Evolutionary conservation across 331 rosid species (phyloP).

Genomic region (Cydonia oblonga): DNA sequence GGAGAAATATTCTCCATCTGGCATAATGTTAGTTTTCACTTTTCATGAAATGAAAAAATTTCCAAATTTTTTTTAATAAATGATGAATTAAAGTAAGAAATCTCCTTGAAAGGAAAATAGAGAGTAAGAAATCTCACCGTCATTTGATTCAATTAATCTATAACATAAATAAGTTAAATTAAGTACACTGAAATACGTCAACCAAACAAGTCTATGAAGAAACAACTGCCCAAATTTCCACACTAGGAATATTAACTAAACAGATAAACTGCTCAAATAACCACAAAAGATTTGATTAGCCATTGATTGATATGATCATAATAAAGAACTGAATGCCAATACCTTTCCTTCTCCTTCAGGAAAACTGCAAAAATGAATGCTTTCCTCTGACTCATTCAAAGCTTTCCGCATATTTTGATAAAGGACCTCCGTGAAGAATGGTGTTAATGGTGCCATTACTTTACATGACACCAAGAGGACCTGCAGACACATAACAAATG

Average conservation of each 20-base stretch:
- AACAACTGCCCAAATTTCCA: not conserved
- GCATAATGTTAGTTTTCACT: not conserved
- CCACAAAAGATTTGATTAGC: not conserved
- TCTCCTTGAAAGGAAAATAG: too few species aligned
- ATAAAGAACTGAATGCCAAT: not conserved
- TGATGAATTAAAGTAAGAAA: not conserved
- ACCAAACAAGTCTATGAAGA: not conserved
- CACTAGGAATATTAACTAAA: not conserved
- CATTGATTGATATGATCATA: not conserved
- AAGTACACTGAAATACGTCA: not conserved
- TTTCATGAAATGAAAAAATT: not conserved
- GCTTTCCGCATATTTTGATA: slow-evolving; percentile 88
- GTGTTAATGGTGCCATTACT: slow-evolving; percentile 98
- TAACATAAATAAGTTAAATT: not conserved
- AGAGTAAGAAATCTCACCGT: too few species aligned
- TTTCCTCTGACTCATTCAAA: slow-evolving; percentile 54
- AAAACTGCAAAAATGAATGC: slow-evolving; percentile 79
- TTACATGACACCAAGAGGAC: slow-evolving; percentile 86
- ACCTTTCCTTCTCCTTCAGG: slow-evolving; percentile 85
- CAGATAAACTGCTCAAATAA: not conserved
- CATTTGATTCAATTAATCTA: not conserved
- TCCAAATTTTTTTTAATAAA: not conserved
- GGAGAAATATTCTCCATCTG: not conserved
- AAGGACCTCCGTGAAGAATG: slow-evolving; percentile 89
- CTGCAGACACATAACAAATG: slow-evolving; percentile 26